Percentiles rank a stretch among this genome's conserved stretches.
Evolutionary conservation across 305 asterid genomes (phyloP).

Genomic region (Fraxinus albicans): DNA sequence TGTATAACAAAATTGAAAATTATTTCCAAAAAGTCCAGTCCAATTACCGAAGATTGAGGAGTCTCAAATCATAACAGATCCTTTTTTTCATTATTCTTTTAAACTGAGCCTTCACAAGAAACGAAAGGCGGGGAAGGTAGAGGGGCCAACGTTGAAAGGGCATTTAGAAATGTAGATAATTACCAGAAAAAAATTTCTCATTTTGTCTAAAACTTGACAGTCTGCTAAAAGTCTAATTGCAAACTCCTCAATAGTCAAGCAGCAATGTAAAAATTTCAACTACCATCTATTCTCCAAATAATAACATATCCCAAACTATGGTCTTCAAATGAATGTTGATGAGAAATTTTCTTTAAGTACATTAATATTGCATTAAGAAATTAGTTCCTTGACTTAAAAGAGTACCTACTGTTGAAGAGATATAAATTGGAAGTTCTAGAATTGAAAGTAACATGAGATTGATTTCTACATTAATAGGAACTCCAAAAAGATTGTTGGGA

Average conservation of each 20-base stretch:
- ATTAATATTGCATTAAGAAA: neutral
- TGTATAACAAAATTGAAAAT: neutral
- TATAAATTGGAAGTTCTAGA: neutral
- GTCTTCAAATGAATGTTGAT: neutral
- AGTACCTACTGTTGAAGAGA: neutral
- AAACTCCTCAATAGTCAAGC: neutral
- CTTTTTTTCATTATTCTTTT: neutral
- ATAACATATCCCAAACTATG: neutral
- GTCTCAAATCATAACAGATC: neutral
- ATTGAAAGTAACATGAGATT: neutral
- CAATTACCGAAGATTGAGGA: neutral
- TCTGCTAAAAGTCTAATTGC: neutral
- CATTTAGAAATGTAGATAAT: neutral
- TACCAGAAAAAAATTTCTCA: neutral
- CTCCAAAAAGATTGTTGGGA: neutral
- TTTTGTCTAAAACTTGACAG: neutral
- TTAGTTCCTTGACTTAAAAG: neutral
- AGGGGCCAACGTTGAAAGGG: neutral
- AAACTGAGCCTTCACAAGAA: neutral
- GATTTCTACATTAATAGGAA: neutral
- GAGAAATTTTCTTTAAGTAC: neutral
- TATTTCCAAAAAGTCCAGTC: neutral
- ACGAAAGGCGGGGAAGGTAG: neutral
- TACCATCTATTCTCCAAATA: neutral
- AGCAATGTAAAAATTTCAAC: neutral